These are phyloP conservation scores for Colletotrichum plurivorum DNA, from an alignment of 2,329 filamentous ascomycete species.

Conservation along the genomic window DNA sequence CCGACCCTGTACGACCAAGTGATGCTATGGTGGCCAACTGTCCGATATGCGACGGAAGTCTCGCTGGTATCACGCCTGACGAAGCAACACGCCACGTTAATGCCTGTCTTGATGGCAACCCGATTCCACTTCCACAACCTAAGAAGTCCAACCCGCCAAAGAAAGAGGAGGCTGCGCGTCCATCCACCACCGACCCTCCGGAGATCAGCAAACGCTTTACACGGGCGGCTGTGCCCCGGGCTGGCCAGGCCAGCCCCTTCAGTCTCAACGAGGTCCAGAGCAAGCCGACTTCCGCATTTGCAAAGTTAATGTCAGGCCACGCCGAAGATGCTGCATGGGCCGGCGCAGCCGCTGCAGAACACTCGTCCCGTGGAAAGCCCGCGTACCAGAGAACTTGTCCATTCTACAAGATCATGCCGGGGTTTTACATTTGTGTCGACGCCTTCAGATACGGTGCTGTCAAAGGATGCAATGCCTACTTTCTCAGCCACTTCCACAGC, in stretches of 20 bases:
- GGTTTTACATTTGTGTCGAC: slow-evolving; percentile 93
- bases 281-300: slow-evolving; percentile 80
- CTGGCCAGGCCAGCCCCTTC: slow-evolving; percentile 87
- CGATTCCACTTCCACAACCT: slow-evolving; percentile 67
- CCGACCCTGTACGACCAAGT: slow-evolving; percentile 48
- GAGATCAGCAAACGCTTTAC: slow-evolving; percentile 72
- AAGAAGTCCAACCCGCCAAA: slow-evolving; percentile 33
- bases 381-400: slow-evolving; percentile 93
- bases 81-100: slow-evolving; percentile 91
- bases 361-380: slow-evolving; percentile 84
- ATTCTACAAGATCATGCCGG: slow-evolving; percentile 98
- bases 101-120: slow-evolving; percentile 88
- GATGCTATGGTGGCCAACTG: slow-evolving; percentile 65
- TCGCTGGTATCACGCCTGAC: slow-evolving; percentile 73
- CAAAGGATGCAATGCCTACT: slow-evolving; percentile 92
- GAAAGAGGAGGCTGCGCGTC: slow-evolving; percentile 10
- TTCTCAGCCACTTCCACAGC: slow-evolving; percentile 97
- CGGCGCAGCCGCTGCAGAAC: slow-evolving; percentile 84
- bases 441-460: slow-evolving; percentile 96
- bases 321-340: slow-evolving; percentile 94
- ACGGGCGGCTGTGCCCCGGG: slow-evolving; percentile 78
- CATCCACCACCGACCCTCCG: slow-evolving; percentile 51
- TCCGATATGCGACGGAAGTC: slow-evolving; percentile 81
- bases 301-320: slow-evolving; percentile 92
- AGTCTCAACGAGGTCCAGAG: slow-evolving; percentile 59